A percentile compares a stretch with the other conserved stretches of the same genome.
Evolutionary conservation across 2,329 filamentous ascomycete genomes (phyloP).

Genomic region (Epichloe aotearoae): DNA sequence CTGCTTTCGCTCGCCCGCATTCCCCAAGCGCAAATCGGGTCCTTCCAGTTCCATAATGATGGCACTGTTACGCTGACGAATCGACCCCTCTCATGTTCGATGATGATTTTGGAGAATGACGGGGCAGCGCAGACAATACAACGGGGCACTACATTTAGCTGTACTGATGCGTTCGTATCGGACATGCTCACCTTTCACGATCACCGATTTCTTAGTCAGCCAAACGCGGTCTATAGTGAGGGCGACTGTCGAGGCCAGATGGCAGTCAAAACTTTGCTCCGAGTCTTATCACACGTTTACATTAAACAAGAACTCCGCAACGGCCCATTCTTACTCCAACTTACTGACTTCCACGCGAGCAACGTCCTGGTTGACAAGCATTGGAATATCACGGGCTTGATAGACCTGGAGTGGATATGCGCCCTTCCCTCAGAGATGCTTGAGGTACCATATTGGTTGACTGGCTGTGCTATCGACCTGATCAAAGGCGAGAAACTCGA

Average conservation of each 20-base stretch:
- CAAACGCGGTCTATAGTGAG: conserved; percentile 12
- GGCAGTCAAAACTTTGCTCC: conserved; percentile 13
- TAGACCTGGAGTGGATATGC: too few relatives aligned
- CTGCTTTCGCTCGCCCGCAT: too few relatives aligned
- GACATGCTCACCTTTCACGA: conserved; percentile 14
- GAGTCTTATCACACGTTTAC: conserved; percentile 12
- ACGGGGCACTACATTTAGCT: conserved; percentile 17
- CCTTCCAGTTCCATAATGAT: conserved; percentile 6
- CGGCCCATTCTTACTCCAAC: conserved; percentile 15
- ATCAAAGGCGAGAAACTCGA: too few relatives aligned
- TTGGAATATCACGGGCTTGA: conserved; percentile 13
- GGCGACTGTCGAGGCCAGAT: conserved; percentile 10
- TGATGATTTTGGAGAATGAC: conserved; percentile 21
- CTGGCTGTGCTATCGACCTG: too few relatives aligned
- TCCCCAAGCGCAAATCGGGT: not conserved
- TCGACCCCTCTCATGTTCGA: conserved; percentile 14
- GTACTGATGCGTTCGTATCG: conserved; percentile 14
- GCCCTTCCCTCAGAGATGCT: too few relatives aligned
- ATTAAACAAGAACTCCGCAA: conserved; percentile 6
- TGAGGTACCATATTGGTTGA: too few relatives aligned
- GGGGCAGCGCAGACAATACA: conserved; percentile 17
- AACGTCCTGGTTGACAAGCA: conserved; percentile 23
- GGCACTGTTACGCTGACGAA: conserved; percentile 19
- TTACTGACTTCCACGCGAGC: conserved; percentile 20
- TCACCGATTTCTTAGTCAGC: conserved; percentile 13